Conservation (phyloP, 2,329 filamentous ascomycete species). For the Tolypocladium pustulatum region DNA sequence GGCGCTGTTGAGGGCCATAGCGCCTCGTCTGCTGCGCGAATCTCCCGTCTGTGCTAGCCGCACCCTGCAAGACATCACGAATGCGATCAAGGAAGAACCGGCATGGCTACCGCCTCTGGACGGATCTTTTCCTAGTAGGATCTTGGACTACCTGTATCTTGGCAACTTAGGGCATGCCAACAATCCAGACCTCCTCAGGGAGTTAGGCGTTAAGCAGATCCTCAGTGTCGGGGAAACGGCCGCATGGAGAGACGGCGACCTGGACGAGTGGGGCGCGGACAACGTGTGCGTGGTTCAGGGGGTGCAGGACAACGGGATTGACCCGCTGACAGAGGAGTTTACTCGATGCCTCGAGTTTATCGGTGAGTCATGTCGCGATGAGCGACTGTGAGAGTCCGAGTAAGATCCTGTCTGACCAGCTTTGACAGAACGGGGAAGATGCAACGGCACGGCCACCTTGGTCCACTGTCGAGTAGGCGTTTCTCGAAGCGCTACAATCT, state of each 20-base stretch:
- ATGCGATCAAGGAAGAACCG: conserved; percentile 50
- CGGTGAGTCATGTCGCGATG: conserved; percentile 41
- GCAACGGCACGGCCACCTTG: conserved; percentile 70
- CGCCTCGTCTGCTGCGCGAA: conserved; percentile 62
- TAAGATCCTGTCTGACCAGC: conserved; percentile 3
- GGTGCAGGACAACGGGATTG: conserved; percentile 95
- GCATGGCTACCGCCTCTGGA: conserved; percentile 76
- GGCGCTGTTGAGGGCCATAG: conserved; percentile 64
- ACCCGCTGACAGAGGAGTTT: conserved; percentile 80
- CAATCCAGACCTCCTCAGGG: conserved; percentile 71
- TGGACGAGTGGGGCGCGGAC: conserved; percentile 62
- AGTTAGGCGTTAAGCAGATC: conserved; percentile 76
- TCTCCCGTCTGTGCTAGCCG: conserved; percentile 47
- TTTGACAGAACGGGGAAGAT: conserved; percentile 61
- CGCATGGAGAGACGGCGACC: conserved; percentile 63
- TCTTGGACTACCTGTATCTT: conserved; percentile 91
- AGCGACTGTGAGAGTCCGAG: neutral
- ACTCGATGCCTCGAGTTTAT: conserved; percentile 82
- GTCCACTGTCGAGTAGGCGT: conserved; percentile 96
- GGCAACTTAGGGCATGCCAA: conserved; percentile 91
- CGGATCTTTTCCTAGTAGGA: conserved; percentile 79
- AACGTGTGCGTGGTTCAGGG: conserved; percentile 74
- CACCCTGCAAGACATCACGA: conserved; percentile 40
- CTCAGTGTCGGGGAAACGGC: conserved; percentile 87
- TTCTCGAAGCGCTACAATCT: conserved; percentile 90